Evolutionary conservation across 2,329 filamentous ascomycete species (phyloP), one percentile per base, ranked within the genome.

Genomic region (Daldinia eschscholtzii): DNA sequence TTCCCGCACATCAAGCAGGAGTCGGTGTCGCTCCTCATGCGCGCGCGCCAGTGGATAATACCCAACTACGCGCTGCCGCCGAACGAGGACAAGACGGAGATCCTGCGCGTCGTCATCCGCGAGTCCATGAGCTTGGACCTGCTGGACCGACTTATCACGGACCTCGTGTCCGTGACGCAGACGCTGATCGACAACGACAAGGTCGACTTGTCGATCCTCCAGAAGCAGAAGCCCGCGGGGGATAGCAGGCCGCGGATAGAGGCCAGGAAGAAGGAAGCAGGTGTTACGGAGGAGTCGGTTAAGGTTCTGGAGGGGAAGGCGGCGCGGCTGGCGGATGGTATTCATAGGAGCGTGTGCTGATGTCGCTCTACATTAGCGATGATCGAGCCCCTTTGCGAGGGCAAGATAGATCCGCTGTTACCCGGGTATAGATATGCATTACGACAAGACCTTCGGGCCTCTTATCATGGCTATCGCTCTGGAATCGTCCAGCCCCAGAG

Each of bases 61-160:
- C 90, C 89, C 23, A 92, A 92, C 80, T 92, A 92, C 76, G 86
- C 88, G 1, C 82, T 92, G 4, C 90, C 90, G 7, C 89, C 89
- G 0, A 83, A 81, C 48, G 87, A 88, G 75, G 85, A 89, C 15
- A 82, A 85, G 60, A 89, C 81, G 0, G 89, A 92, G 78, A 92
- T 92, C 67, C 78, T 92, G 60, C 82, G 90, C n/a, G 84, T 92
- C 0, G 90, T 92, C 2, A 83, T 92, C 6, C 83, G 90, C 52
- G 89, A 92, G 79, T 88, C 82, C 73, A 88, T 92, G 87, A 88
- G 84, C n/a, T 79, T 91, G n/a, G 89, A 92, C 75, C 81, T 92
- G 55, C 81, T 92, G 28, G 88, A 91, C 77, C 80, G 87, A 1
- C 80, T 92, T 28, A 85, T 92, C 44, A 80, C 83, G 1, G 89